Percentiles rank a stretch among this genome's conserved stretches.
phyloP scores from a whole-genome alignment of 1,284 basidiomycete species.

The Ceratobasidium sp. region DNA sequence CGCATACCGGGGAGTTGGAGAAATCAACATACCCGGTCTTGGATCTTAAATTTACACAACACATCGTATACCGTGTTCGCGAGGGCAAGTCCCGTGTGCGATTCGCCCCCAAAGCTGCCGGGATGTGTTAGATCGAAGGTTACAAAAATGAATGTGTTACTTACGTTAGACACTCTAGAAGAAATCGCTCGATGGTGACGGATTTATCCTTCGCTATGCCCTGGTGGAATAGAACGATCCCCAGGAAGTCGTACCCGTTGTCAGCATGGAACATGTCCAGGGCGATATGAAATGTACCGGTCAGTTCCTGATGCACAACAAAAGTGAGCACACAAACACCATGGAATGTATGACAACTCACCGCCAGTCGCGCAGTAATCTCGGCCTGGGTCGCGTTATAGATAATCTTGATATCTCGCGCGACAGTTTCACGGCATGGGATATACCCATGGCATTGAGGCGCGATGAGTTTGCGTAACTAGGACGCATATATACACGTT shows the following conservation, averaged over 20 bases:
- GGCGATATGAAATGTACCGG: background rate
- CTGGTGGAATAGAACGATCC: background rate
- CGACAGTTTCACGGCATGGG: background rate
- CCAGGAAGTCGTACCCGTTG: background rate
- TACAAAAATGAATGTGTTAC: background rate
- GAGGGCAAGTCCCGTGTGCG: background rate
- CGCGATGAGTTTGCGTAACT: background rate
- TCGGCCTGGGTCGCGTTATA: background rate
- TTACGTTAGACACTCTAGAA: background rate
- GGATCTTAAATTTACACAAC: conserved; percentile 9
- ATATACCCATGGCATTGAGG: background rate
- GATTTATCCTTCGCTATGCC: background rate
- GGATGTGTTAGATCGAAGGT: background rate
- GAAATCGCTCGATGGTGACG: background rate
- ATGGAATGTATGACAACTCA: background rate
- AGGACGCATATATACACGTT: too few relatives aligned
- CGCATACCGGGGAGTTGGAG: too few relatives aligned
- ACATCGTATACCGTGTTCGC: background rate
- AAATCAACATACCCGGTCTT: conserved; percentile 7
- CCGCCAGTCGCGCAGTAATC: background rate
- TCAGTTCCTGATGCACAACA: background rate
- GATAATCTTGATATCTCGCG: background rate
- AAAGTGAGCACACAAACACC: background rate
- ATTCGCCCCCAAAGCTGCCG: too few relatives aligned
- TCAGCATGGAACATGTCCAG: background rate